phyloP scores from a whole-genome alignment of 805 yeast genomes.

The Yamadazyma nakazawae region DNA sequence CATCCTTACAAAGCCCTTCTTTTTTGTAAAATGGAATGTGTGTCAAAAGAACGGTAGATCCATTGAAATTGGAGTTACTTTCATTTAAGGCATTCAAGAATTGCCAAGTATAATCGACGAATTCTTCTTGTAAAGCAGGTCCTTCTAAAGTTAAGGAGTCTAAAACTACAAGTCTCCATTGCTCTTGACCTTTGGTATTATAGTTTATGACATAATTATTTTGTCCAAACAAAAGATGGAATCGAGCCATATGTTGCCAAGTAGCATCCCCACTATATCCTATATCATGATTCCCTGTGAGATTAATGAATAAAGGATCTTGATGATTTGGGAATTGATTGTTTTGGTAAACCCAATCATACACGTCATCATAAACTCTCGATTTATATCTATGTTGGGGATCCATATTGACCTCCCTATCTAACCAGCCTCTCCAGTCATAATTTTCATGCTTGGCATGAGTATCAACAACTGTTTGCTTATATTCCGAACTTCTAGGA shows the following conservation, averaged over 20 bases:
- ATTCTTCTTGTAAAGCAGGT: conserved; percentile 76
- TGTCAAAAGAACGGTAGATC: conserved; percentile 78
- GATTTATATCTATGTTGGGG: conserved; percentile 33
- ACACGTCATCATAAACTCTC: conserved; percentile 50
- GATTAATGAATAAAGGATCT: conserved; percentile 71
- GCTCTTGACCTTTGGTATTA: conserved; percentile 56
- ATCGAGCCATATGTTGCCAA: conserved; percentile 84
- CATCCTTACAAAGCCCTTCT: conserved; percentile 83
- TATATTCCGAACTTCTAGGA: conserved; percentile 53
- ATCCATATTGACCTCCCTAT: conserved; percentile 38
- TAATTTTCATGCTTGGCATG: conserved; percentile 48
- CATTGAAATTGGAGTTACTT: conserved; percentile 50
- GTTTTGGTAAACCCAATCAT: conserved; percentile 56
- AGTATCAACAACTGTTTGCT: conserved; percentile 46
- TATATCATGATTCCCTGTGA: conserved; percentile 94
- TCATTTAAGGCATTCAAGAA: conserved; percentile 62
- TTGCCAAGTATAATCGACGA: conserved; percentile 63
- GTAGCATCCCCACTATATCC: conserved; percentile 96
- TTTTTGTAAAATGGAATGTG: conserved; percentile 87
- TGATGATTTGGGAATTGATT: conserved; percentile 34
- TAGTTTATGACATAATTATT: conserved; percentile 81
- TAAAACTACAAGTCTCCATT: conserved; percentile 88
- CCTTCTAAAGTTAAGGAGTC: conserved; percentile 86
- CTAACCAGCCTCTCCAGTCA: conserved; percentile 50
- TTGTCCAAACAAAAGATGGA: conserved; percentile 69